Percentiles rank a stretch among this genome's conserved stretches.
Evolutionary conservation across 495 filamentous ascomycete genomes (phyloP).

Genomic region (Penicillium coffeae): DNA sequence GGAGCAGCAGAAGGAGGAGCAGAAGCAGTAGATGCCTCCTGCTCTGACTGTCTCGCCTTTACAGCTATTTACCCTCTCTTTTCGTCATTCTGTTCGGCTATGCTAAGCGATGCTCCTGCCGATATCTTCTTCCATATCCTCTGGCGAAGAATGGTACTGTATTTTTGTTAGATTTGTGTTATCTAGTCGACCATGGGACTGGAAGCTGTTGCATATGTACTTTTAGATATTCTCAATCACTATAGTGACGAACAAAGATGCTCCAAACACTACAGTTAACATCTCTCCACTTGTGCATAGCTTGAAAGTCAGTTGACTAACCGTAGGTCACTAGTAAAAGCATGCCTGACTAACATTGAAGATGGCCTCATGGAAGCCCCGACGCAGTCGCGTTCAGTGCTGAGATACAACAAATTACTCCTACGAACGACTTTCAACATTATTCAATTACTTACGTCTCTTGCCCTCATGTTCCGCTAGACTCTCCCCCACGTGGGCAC

Average conservation of each 20-base stretch:
- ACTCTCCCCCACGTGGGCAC: too few relatives aligned
- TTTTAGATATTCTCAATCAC: constrained; percentile 45
- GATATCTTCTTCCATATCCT: constrained; percentile 15
- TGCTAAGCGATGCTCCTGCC: constrained; percentile 10
- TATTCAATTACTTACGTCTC: too few relatives aligned
- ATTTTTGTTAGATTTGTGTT: constrained; percentile 18
- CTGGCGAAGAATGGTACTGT: constrained; percentile 14
- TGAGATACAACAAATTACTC: too few relatives aligned
- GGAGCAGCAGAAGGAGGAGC: constrained; percentile 42
- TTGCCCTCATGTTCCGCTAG: too few relatives aligned
- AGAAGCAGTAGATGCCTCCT: constrained; percentile 18
- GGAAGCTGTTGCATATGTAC: constrained; percentile 41
- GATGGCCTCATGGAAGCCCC: too few relatives aligned
- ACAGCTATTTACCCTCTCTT: constrained; percentile 1
- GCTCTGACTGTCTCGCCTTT: not conserved
- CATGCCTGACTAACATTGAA: too few relatives aligned
- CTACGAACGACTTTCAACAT: too few relatives aligned
- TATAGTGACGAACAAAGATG: constrained; percentile 8
- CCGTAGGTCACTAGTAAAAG: too few relatives aligned
- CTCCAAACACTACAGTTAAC: not conserved
- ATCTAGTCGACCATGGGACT: constrained; percentile 13
- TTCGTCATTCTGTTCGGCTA: constrained; percentile 2
- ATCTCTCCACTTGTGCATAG: too few relatives aligned
- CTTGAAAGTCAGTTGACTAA: too few relatives aligned
- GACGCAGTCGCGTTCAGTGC: too few relatives aligned